These are phyloP conservation scores for Exophiala alcalophila DNA, from an alignment of 2,329 filamentous ascomycete genomes.

Conservation along the genomic window DNA sequence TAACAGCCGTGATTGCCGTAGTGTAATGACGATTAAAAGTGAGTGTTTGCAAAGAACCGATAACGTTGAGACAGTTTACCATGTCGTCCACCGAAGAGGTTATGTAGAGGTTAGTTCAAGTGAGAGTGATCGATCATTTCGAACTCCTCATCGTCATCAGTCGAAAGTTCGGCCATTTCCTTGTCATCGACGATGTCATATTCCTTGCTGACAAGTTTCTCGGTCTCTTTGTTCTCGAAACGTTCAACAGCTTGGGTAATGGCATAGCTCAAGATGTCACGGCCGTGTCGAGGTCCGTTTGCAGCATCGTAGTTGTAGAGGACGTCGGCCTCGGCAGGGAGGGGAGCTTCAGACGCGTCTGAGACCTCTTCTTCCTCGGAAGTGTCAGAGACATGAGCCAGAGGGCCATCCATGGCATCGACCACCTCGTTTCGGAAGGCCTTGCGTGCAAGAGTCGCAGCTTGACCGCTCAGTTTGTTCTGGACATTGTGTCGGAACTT, in stretches of 20 bases:
- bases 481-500: slow-evolving; percentile 16
- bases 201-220: slow-evolving; percentile 59
- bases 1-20: too few relatives aligned
- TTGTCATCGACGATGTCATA: slow-evolving; percentile 51
- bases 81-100: too few relatives aligned
- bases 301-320: slow-evolving; percentile 55
- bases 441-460: slow-evolving; percentile 27
- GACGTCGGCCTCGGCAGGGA: slow-evolving; percentile 49
- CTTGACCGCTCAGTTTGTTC: slow-evolving; percentile 20
- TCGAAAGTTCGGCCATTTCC: slow-evolving; percentile 37
- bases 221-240: slow-evolving; percentile 59
- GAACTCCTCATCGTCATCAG: slow-evolving; percentile 42
- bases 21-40: slow-evolving; percentile 17
- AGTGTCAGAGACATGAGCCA: slow-evolving; percentile 27
- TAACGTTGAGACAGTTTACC: too few relatives aligned
- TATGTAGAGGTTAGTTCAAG: slow-evolving; percentile 22
- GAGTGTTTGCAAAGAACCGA: slow-evolving; percentile 2
- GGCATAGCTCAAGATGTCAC: slow-evolving; percentile 56
- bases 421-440: slow-evolving; percentile 36
- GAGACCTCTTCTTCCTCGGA: slow-evolving; percentile 35
- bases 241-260: slow-evolving; percentile 58
- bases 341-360: slow-evolving; percentile 45
- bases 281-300: slow-evolving; percentile 51
- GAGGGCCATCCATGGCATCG: slow-evolving; percentile 35
- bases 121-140: slow-evolving; percentile 40